These are phyloP conservation scores for Chrysanthemum makinoi DNA, from an alignment of 129 eudicot genomes.

Conservation along the genomic window DNA sequence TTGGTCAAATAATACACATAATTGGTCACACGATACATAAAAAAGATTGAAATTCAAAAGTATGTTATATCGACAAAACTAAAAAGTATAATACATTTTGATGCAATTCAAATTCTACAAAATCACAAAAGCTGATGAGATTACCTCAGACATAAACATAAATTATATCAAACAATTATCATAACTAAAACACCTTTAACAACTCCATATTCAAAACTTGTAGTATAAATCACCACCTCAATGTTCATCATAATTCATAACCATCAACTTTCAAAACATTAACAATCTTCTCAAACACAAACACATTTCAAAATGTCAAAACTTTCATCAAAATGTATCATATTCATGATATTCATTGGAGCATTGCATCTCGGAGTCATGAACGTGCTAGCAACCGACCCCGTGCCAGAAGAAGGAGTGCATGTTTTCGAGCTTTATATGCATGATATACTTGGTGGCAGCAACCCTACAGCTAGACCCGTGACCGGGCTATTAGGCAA, in stretches of 20 bases:
- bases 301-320: conserved; percentile 46
- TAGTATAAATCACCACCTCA: conserved; percentile 38
- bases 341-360: conserved; percentile 31
- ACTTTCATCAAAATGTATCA: conserved; percentile 24
- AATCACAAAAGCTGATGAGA: neutral
- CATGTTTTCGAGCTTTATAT: conserved; percentile 73
- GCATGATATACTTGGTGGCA: conserved; percentile 94
- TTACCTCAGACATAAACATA: conserved; percentile 21
- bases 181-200: conserved; percentile 22
- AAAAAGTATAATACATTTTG: too few species aligned
- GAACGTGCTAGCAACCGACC: conserved; percentile 31
- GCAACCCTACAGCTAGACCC: conserved; percentile 86
- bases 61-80: too few species aligned
- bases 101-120: too few species aligned
- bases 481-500: conserved; percentile 80
- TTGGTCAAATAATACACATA: neutral
- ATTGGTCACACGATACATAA: neutral
- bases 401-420: conserved; percentile 32
- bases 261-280: neutral
- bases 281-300: conserved; percentile 2
- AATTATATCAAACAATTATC: conserved; percentile 12
- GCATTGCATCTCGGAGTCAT: conserved; percentile 25
- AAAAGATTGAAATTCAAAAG: neutral
- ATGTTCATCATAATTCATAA: conserved; percentile 15
- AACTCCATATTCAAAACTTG: conserved; percentile 4